Evolutionary conservation across 2,329 filamentous ascomycete species (phyloP).

Genomic region (Ceratocystis variospora): DNA sequence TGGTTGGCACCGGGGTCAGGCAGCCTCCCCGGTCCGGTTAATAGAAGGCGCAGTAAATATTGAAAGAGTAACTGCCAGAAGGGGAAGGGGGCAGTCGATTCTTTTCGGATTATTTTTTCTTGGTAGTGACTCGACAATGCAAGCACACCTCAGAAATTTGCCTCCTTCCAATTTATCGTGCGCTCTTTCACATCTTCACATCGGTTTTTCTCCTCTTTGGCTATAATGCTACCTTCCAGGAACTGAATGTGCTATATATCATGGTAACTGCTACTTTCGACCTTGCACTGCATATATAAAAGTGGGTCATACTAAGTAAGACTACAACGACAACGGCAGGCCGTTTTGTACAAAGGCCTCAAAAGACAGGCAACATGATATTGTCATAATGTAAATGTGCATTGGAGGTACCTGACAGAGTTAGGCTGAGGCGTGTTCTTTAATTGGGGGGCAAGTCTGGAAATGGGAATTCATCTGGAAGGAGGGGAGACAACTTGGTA

Average conservation of each 20-base stretch:
- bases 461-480: background rate
- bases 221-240: too few relatives aligned
- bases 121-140: background rate
- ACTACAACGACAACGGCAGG: background rate
- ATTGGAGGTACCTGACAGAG: too few relatives aligned
- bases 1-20: background rate
- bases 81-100: background rate
- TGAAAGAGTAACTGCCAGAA: background rate
- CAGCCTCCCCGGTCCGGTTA: background rate
- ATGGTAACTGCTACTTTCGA: too few relatives aligned
- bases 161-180: background rate
- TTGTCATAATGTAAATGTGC: too few relatives aligned
- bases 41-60: background rate
- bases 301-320: background rate
- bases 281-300: background rate
- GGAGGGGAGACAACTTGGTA: background rate
- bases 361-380: background rate
- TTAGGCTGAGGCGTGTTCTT: too few relatives aligned
- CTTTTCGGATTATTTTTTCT: background rate
- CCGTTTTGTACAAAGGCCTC: background rate
- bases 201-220: too few relatives aligned
- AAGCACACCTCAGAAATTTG: background rate
- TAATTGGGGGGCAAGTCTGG: background rate
- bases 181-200: too few relatives aligned
- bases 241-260: too few relatives aligned